phyloP scores from a whole-genome alignment of 1,284 basidiomycete species.

The Erythrobasidium hasegawianum region DNA sequence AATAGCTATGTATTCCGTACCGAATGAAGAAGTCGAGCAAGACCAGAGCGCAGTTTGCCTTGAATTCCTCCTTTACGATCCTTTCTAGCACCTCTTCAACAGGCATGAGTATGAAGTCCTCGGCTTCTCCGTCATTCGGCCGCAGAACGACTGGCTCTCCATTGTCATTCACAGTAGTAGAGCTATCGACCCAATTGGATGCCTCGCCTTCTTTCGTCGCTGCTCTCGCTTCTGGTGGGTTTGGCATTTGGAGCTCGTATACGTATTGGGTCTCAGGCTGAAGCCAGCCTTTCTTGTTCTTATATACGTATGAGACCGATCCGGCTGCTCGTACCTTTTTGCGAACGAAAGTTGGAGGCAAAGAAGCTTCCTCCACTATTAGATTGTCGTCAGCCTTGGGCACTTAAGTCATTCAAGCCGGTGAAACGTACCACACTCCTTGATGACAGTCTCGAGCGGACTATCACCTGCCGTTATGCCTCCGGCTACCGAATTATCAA shows the following conservation, averaged over 20 bases:
- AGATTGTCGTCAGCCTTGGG: slow-evolving; percentile 65
- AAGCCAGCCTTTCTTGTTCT: slow-evolving; percentile 67
- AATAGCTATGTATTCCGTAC: slow-evolving; percentile 47
- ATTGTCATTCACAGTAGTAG: slow-evolving; percentile 12
- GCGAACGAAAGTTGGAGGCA: slow-evolving; percentile 36
- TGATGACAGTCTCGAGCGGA: slow-evolving; percentile 72
- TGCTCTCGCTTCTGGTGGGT: too few species aligned
- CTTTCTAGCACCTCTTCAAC: slow-evolving; percentile 52
- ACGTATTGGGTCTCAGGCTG: slow-evolving; percentile 71
- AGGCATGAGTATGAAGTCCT: slow-evolving; percentile 64
- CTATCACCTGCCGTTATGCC: slow-evolving; percentile 63
- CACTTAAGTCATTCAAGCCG: slow-evolving; percentile 55
- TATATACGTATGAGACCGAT: slow-evolving; percentile 55
- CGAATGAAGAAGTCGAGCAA: slow-evolving; percentile 76
- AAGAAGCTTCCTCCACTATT: slow-evolving; percentile 53
- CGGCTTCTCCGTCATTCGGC: slow-evolving; percentile 88
- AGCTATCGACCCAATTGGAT: slow-evolving; percentile 3
- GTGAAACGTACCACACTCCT: slow-evolving; percentile 70
- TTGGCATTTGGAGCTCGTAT: slow-evolving; percentile 71
- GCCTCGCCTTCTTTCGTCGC: neutral
- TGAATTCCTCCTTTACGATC: slow-evolving; percentile 68
- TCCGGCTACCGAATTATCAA: slow-evolving; percentile 64
- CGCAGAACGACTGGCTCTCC: slow-evolving; percentile 57
- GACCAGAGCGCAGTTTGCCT: slow-evolving; percentile 70
- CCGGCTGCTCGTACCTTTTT: slow-evolving; percentile 27